A percentile compares a stretch with the other conserved stretches of the same genome.
phyloP scores from a whole-genome alignment of 2,329 filamentous ascomycete genomes.

The Apiospora saccharicola region DNA sequence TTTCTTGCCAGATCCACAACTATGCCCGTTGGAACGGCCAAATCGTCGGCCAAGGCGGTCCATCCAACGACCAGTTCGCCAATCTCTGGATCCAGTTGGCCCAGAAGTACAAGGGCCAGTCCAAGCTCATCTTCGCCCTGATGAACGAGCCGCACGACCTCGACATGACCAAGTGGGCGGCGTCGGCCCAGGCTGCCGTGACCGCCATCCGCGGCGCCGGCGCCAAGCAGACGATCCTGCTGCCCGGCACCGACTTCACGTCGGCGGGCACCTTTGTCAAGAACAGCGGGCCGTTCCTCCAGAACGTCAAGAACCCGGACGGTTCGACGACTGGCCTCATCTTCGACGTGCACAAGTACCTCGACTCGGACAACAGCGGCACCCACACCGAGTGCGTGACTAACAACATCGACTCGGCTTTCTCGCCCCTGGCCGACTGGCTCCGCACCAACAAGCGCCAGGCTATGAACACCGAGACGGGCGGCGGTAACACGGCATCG shows the following conservation, averaged over 20 bases:
- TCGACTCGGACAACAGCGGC: slow-evolving; percentile 64
- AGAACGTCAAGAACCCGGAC: slow-evolving; percentile 64
- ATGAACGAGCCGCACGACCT: slow-evolving; percentile 76
- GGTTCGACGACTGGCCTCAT: slow-evolving; percentile 62
- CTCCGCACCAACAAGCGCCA: slow-evolving; percentile 44
- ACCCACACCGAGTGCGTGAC: slow-evolving; percentile 59
- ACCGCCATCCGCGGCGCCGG: slow-evolving; percentile 70
- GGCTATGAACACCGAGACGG: slow-evolving; percentile 47
- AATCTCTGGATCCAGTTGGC: slow-evolving; percentile 66
- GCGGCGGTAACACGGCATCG: slow-evolving; percentile 44
- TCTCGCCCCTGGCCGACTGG: slow-evolving; percentile 44
- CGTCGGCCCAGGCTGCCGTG: slow-evolving; percentile 67
- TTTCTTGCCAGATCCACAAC: slow-evolving; percentile 52
- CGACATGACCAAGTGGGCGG: slow-evolving; percentile 60
- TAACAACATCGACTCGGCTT: slow-evolving; percentile 43
- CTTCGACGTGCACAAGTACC: slow-evolving; percentile 69
- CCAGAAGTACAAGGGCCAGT: slow-evolving; percentile 60
- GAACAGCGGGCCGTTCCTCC: slow-evolving; percentile 59
- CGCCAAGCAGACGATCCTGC: slow-evolving; percentile 68
- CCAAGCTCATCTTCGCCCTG: slow-evolving; percentile 67
- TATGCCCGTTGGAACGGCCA: slow-evolving; percentile 67
- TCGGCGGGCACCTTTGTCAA: slow-evolving; percentile 55
- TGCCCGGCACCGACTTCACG: slow-evolving; percentile 68
- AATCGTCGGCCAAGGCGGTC: slow-evolving; percentile 72
- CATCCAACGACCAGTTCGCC: slow-evolving; percentile 64